phyloP scores from a whole-genome alignment of 169 alveolate genomes.

The Plasmodium malariae region DNA sequence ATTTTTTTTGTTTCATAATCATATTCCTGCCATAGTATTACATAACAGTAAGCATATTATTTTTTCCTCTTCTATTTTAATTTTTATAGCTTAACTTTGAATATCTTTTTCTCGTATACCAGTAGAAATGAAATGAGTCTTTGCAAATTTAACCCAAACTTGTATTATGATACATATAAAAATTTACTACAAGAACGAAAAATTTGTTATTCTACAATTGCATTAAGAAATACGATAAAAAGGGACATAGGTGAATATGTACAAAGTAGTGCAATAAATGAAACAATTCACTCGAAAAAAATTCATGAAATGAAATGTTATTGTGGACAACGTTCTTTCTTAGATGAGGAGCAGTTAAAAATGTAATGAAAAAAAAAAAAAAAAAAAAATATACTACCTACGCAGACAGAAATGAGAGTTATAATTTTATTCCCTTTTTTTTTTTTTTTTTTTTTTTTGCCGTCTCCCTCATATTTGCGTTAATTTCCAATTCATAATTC shows the following conservation, averaged over 20 bases:
- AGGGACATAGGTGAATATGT: background rate
- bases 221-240: background rate
- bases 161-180: conserved; percentile 65
- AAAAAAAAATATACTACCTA: conserved; percentile 6
- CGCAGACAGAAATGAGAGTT: background rate
- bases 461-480: background rate
- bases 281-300: background rate
- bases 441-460: conserved; percentile 4
- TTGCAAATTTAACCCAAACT: conserved; percentile 50
- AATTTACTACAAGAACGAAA: conserved; percentile 39
- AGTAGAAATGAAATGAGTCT: conserved; percentile 77
- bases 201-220: background rate
- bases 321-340: conserved; percentile 18
- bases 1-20: background rate
- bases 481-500: background rate
- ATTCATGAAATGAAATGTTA: conserved; percentile 29
- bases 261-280: conserved; percentile 4
- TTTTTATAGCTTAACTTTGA: conserved; percentile 38
- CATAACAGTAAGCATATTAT: background rate
- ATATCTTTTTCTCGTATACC: conserved; percentile 71
- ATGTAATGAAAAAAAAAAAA: conserved; percentile 13
- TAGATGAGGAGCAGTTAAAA: conserved; percentile 36
- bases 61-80: background rate
- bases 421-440: background rate
- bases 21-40: conserved; percentile 10